A percentile compares a stretch with the other conserved stretches of the same genome.
phyloP scores from a whole-genome alignment of 2,329 filamentous ascomycete genomes.

The Talaromyces sp. region DNA sequence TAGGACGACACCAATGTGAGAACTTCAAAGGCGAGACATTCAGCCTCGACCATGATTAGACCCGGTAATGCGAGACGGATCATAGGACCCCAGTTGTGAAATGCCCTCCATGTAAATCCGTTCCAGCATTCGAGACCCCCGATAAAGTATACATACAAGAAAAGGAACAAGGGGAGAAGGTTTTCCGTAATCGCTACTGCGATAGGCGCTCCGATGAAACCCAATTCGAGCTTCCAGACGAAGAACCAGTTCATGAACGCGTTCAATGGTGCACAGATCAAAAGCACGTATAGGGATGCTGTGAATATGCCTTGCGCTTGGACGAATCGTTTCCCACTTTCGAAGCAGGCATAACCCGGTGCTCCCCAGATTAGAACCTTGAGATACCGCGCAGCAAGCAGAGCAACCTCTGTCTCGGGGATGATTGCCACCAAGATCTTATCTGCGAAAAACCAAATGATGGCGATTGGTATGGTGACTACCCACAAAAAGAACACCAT shows the following conservation, averaged over 20 bases:
- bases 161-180: slow-evolving; percentile 69
- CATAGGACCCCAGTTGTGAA: slow-evolving; percentile 80
- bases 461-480: slow-evolving; percentile 68
- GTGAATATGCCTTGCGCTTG: slow-evolving; percentile 86
- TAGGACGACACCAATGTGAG: slow-evolving; percentile 79
- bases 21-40: slow-evolving; percentile 90
- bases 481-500: slow-evolving; percentile 76
- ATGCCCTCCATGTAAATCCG: slow-evolving; percentile 68
- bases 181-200: slow-evolving; percentile 74
- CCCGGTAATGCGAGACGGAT: slow-evolving; percentile 83
- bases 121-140: slow-evolving; percentile 77
- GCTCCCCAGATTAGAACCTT: slow-evolving; percentile 68
- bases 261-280: slow-evolving; percentile 80
- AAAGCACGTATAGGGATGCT: slow-evolving; percentile 76
- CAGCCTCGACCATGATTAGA: slow-evolving; percentile 89
- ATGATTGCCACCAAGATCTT: slow-evolving; percentile 65
- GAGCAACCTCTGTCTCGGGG: slow-evolving; percentile 68
- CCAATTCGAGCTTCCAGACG: slow-evolving; percentile 67
- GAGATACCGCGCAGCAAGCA: slow-evolving; percentile 71
- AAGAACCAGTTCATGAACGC: slow-evolving; percentile 77
- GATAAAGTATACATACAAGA: slow-evolving; percentile 70
- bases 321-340: slow-evolving; percentile 78
- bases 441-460: slow-evolving; percentile 69
- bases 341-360: slow-evolving; percentile 73
- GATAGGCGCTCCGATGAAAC: slow-evolving; percentile 77